A percentile compares a stretch with the other conserved stretches of the same genome.
phyloP scores from a whole-genome alignment of 345 rosid genomes.

The Syzygium aqueum region DNA sequence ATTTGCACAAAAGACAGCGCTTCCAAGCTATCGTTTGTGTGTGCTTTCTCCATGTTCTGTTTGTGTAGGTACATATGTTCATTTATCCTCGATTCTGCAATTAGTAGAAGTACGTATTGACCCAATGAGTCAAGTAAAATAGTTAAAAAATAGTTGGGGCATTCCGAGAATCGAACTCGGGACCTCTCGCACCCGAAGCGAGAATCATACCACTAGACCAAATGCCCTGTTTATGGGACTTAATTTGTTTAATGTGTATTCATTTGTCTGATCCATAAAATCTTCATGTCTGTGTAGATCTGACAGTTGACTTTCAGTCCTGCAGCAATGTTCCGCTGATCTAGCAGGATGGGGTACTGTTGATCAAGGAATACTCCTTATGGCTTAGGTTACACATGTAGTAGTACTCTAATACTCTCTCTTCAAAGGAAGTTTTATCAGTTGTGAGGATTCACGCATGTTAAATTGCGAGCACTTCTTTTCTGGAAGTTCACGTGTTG shows the following conservation, averaged over 20 bases:
- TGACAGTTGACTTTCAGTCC: neutral
- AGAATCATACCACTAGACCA: constrained; percentile 91
- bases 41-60: neutral
- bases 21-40: neutral
- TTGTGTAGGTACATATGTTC: neutral
- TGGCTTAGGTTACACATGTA: neutral
- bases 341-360: neutral
- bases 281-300: neutral
- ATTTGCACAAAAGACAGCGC: neutral
- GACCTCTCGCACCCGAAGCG: constrained; percentile 93
- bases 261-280: neutral
- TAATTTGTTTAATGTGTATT: neutral
- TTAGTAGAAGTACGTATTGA: neutral
- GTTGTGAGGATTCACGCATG: neutral
- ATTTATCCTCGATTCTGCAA: neutral
- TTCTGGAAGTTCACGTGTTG: neutral
- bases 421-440: neutral
- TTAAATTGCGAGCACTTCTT: neutral
- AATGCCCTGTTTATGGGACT: constrained; percentile 25
- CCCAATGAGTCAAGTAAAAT: neutral
- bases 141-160: constrained; percentile 23
- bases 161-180: constrained; percentile 75
- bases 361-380: neutral
- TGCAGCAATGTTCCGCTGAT: neutral
- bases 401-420: neutral